These are phyloP conservation scores for Salix viminalis DNA, from an alignment of 345 rosid genomes.

Conservation along the genomic window DNA sequence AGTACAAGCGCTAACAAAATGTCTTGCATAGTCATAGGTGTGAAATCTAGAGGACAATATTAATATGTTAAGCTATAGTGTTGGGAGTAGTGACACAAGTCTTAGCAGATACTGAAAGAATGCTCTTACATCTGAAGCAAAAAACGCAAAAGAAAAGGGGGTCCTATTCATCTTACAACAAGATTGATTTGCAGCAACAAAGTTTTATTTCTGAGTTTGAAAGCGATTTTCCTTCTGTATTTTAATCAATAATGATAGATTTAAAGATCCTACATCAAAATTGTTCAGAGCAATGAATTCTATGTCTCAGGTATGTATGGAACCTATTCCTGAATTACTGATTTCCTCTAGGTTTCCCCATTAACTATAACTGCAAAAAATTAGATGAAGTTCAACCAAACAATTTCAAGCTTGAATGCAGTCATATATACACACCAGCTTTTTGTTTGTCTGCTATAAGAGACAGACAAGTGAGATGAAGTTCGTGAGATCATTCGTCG, in stretches of 20 bases:
- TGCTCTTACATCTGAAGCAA: background rate
- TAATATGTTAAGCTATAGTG: background rate
- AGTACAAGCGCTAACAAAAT: conserved; percentile 98
- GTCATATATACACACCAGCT: background rate
- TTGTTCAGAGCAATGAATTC: background rate
- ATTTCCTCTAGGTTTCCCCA: background rate
- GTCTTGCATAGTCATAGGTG: conserved; percentile 97
- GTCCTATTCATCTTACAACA: background rate
- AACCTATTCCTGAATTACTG: background rate
- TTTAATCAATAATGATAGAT: background rate
- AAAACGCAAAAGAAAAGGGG: background rate
- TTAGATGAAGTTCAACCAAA: background rate
- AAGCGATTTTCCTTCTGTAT: background rate
- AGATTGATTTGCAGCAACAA: background rate
- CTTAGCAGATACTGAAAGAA: background rate
- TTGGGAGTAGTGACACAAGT: background rate
- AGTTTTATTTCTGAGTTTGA: background rate
- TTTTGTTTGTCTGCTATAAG: background rate
- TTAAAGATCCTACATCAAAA: background rate
- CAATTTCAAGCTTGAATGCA: background rate
- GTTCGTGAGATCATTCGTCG: background rate
- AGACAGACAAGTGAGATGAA: background rate
- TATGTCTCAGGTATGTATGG: background rate
- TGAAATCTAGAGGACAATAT: conserved; percentile 54
- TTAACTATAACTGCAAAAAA: background rate